Conservation (phyloP, 768 basidiomycete species). For the Infundibulicybe gibba region DNA sequence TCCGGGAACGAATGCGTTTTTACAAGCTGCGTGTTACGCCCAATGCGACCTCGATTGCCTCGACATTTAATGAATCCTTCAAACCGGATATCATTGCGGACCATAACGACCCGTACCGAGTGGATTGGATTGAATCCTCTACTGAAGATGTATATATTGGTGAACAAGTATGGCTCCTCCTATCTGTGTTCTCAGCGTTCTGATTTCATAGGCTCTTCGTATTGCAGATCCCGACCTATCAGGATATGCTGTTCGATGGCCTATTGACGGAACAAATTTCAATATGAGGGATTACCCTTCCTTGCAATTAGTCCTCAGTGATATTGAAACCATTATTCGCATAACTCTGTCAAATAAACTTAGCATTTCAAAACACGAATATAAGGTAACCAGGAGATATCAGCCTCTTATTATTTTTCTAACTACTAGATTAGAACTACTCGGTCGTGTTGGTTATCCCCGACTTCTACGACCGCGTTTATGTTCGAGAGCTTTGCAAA, state of each 20-base stretch:
- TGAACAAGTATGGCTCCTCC: conserved; percentile 47
- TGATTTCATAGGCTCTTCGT: conserved; percentile 52
- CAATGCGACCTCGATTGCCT: conserved; percentile 66
- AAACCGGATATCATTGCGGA: conserved; percentile 84
- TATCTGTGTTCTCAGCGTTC: conserved; percentile 1
- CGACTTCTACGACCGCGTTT: conserved; percentile 84
- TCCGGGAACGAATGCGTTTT: conserved; percentile 82
- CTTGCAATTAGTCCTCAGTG: conserved; percentile 65
- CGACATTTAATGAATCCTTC: conserved; percentile 80
- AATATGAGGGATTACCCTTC: conserved; percentile 79
- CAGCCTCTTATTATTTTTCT: background rate
- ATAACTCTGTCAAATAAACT: conserved; percentile 59
- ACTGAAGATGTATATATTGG: conserved; percentile 61
- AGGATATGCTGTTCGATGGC: conserved; percentile 78
- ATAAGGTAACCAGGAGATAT: conserved; percentile 45
- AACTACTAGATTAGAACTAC: conserved; percentile 56
- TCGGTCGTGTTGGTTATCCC: conserved; percentile 89
- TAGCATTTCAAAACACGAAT: conserved; percentile 46
- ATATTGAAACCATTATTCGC: conserved; percentile 69
- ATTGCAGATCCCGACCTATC: conserved; percentile 65
- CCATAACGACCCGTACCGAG: conserved; percentile 74
- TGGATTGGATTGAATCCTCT: conserved; percentile 73
- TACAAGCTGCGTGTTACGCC: conserved; percentile 78
- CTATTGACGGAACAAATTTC: conserved; percentile 77
- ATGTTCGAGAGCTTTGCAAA: conserved; percentile 75